Percentiles rank a stretch among this genome's conserved stretches.
These are phyloP conservation scores for Terfezia claveryi DNA, from an alignment of 495 filamentous ascomycete species.

Conservation along the genomic window DNA sequence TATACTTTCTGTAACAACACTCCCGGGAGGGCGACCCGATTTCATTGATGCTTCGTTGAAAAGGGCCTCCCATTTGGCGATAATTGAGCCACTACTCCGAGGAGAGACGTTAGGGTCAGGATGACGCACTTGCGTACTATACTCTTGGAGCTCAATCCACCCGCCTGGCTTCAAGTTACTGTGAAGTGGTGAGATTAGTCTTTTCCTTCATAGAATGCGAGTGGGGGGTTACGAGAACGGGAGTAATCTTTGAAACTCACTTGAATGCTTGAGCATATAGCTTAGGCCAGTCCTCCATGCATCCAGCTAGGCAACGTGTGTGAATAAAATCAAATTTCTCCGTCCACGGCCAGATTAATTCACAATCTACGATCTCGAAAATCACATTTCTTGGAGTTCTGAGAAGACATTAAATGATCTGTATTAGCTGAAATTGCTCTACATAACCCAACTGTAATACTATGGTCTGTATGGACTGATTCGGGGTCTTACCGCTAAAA, in stretches of 20 bases:
- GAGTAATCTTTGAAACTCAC: neutral
- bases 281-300: constrained; percentile 36
- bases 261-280: constrained; percentile 22
- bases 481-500: constrained; percentile 30
- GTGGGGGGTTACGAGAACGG: neutral
- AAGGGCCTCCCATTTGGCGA: no score
- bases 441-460: constrained; percentile 22
- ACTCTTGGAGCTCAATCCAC: neutral
- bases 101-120: no score
- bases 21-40: no score
- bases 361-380: constrained; percentile 44
- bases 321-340: constrained; percentile 23
- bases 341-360: constrained; percentile 20
- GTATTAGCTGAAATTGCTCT: no score
- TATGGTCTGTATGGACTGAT: constrained; percentile 37
- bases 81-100: no score
- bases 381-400: constrained; percentile 24
- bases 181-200: neutral
- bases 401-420: no score
- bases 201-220: neutral
- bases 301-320: constrained; percentile 21
- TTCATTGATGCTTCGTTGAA: no score
- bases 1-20: no score
- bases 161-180: neutral
- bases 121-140: no score